Base-by-base conservation (phyloP, 2,329 filamentous ascomycete genomes). In the Cladosporium phlei region DNA sequence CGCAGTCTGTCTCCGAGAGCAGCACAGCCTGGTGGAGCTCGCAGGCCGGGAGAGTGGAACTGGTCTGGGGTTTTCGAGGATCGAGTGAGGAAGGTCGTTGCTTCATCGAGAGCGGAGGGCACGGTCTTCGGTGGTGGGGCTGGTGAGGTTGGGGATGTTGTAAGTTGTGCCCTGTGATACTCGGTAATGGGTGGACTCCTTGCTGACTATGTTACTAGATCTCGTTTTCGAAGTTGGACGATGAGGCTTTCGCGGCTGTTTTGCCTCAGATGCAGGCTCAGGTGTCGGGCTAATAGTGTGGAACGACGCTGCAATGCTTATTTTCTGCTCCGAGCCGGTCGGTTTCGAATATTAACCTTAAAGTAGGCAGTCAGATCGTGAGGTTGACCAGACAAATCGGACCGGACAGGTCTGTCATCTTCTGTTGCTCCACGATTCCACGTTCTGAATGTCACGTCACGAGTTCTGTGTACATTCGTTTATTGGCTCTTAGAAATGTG, bases 21-120 rank as follows among this genome's bases (percentile, higher is more conserved):
- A 55, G 57, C 64, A 55, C 63, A 57, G 57, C 62, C 64, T 11
- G 64, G 64, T n/a, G 64, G 61, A 63, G 78, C 68, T 50, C 71
- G 82, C 50, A 74, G 77, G 39, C 88, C 88, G 0, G 86, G 85
- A 5, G 85, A 95, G 58, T 97, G 91, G 91, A 95, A 95, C 62
- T 97, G 91, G 91, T 88, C 95, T 59, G 90, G 91, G 0, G 91
- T 97, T 0, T 98, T 91, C 91, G 87, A 94, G 63, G 85, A 90
- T 54, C 78, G 91, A 46, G 90, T 95, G 1, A 83, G 80, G 66
- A 86, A 85, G 64, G 85, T 85, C 14, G 79, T 96, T 33, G 78
- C 83, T 40, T 76, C 78, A 8, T 95, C 88, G 59, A 69, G 88
- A 39, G 86, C 87, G 1, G 91, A 97, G 55, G 72, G 82, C 2